Evolutionary conservation across 805 yeast genomes (phyloP), one percentile per base, ranked within the genome.

Genomic region (Danielozyma ontarioensis): DNA sequence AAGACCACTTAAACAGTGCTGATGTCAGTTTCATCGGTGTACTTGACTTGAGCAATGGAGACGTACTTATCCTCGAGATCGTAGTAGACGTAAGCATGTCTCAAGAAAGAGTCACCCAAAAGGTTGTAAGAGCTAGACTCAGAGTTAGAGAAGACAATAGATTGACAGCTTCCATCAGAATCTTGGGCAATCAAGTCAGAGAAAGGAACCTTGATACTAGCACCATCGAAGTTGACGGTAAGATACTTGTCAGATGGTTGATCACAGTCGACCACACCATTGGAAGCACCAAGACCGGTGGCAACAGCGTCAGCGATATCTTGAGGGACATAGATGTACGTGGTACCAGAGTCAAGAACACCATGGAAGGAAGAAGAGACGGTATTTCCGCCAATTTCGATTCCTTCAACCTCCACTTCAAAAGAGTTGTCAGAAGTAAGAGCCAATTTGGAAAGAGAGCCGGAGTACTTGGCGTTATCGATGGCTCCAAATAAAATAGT

Each of bases 51-150:
- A 4, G 61, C 59, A 37, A 55, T 33, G 7, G 55, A 50, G 25
- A 55, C 37, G 27, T 44, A 40, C 33, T 42, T 41, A 25, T 47
- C 47, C 23, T 53, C 59, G 34, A 56, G 44, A 34, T 56, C 47
- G 39, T 48, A 56, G 8, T 53, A 57, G 2, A 50, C 21, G 35
- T 57, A 57, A 18, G 52, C 51, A 25, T 36, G 42, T 27, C 58
- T 45, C 31, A 56, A 49, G 34, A 57, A 46, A 43, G 52, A 52
- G 37, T 53, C 57, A 4, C 62, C 62, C 34, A 56, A 44, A 15
- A 46, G 40, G 8, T 29, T n/a, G 18, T 25, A 17, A n/a, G n/a
- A n/a, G n/a, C n/a, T n/a, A n/a, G n/a, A n/a, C n/a, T n/a, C n/a
- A n/a, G n/a, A n/a, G n/a, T n/a, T n/a, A n/a, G n/a, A n/a, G n/a